Percentiles rank a stretch among this genome's conserved stretches.
phyloP scores from a whole-genome alignment of 2,329 filamentous ascomycete species.

The Talaromyces piceae region DNA sequence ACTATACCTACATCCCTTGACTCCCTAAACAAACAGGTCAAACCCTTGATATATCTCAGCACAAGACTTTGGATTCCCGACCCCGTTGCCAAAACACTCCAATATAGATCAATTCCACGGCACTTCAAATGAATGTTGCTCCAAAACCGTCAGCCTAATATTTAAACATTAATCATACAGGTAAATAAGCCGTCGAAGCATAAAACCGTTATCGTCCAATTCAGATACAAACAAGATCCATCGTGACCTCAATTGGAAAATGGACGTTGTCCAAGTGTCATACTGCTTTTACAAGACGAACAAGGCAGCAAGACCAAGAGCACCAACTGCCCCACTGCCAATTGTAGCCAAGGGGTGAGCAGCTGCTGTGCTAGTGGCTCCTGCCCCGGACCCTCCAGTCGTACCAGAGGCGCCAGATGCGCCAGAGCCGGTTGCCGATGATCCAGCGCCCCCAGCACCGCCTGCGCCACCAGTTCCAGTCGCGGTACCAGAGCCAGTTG shows the following conservation, averaged over 20 bases:
- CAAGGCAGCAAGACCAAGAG: slow-evolving; percentile 36
- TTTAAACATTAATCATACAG: slow-evolving; percentile 4
- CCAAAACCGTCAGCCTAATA: neutral
- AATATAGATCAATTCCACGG: neutral
- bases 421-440: neutral
- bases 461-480: slow-evolving; percentile 11
- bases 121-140: neutral
- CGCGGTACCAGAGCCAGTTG: slow-evolving; percentile 11
- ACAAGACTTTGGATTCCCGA: too few species aligned
- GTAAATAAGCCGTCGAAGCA: slow-evolving; percentile 3
- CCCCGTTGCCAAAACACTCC: too few species aligned
- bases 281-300: slow-evolving; percentile 28
- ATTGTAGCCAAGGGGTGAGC: slow-evolving; percentile 25
- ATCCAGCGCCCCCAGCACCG: neutral
- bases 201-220: neutral
- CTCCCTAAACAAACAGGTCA: too few species aligned
- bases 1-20: too few species aligned
- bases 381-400: slow-evolving; percentile 15
- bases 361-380: slow-evolving; percentile 14
- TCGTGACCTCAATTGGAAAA: neutral
- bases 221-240: neutral
- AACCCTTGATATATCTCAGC: too few species aligned
- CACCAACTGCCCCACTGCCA: slow-evolving; percentile 29
- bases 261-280: too few species aligned
- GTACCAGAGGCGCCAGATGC: slow-evolving; percentile 11